These are phyloP conservation scores for Peniophora sp. DNA, from an alignment of 1,284 basidiomycete genomes.

Conservation along the genomic window DNA sequence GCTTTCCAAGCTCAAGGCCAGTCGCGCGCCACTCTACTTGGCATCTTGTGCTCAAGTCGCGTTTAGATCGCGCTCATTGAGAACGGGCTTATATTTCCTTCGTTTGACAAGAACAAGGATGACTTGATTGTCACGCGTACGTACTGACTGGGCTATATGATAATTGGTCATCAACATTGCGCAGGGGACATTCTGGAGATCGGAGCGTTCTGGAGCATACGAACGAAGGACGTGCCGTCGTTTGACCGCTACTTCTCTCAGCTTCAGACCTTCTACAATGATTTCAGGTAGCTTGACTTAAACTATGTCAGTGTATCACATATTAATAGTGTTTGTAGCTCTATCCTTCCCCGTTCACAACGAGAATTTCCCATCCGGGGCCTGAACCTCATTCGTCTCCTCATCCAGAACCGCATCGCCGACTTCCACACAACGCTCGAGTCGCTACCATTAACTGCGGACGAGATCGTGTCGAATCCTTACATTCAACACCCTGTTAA, in stretches of 20 bases:
- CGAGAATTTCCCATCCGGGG: constrained; percentile 88
- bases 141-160: constrained; percentile 18
- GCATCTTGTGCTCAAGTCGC: constrained; percentile 1
- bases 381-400: constrained; percentile 87
- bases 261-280: constrained; percentile 88
- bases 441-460: constrained; percentile 74
- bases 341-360: constrained; percentile 72
- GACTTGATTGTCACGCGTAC: constrained; percentile 67
- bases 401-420: constrained; percentile 94
- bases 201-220: constrained; percentile 90
- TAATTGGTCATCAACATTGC: background rate
- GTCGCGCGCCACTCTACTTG: constrained; percentile 15
- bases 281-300: constrained; percentile 52
- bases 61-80: constrained; percentile 72
- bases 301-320: background rate
- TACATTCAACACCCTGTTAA: constrained; percentile 85
- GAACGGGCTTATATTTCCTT: constrained; percentile 66
- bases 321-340: constrained; percentile 29
- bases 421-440: constrained; percentile 99
- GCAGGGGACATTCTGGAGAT: constrained; percentile 92
- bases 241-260: constrained; percentile 96
- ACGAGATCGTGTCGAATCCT: constrained; percentile 66
- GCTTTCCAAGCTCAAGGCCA: constrained; percentile 65
- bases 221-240: constrained; percentile 79
- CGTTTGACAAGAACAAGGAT: constrained; percentile 45